Conservation (phyloP, 805 yeast species). For the Scheffersomyces stipitis region DNA sequence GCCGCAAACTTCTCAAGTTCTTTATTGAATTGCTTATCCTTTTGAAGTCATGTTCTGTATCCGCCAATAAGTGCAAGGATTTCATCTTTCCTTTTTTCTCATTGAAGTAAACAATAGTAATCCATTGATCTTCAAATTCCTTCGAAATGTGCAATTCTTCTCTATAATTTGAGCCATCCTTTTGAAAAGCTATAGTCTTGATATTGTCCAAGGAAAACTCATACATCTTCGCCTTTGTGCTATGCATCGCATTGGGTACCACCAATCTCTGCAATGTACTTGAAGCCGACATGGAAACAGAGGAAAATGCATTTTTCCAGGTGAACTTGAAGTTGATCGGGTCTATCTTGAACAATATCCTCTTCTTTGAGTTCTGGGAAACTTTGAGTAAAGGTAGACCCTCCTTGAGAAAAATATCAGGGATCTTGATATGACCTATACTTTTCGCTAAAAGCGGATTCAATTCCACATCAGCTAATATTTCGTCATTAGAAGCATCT, state of each 20-base stretch:
- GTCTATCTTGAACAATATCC: slow-evolving; percentile 57
- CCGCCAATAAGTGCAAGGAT: slow-evolving; percentile 79
- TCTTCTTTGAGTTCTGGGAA: slow-evolving; percentile 67
- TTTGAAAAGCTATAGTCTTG: slow-evolving; percentile 57
- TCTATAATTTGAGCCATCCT: slow-evolving; percentile 78
- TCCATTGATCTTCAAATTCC: slow-evolving; percentile 70
- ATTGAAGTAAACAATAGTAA: slow-evolving; percentile 71
- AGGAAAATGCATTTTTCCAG: slow-evolving; percentile 42
- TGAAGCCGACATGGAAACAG: slow-evolving; percentile 25
- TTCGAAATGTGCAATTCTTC: slow-evolving; percentile 78
- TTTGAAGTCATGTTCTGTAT: slow-evolving; percentile 54
- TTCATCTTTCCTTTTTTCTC: slow-evolving; percentile 63
- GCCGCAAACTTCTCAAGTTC: slow-evolving; percentile 61
- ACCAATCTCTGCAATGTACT: slow-evolving; percentile 15
- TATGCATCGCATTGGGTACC: slow-evolving; percentile 9
- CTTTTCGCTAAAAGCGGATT: slow-evolving; percentile 10
- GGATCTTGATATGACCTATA: slow-evolving; percentile 24
- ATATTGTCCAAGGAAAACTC: slow-evolving; percentile 59
- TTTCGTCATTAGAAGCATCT: not conserved
- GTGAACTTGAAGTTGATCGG: slow-evolving; percentile 51
- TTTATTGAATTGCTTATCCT: slow-evolving; percentile 57
- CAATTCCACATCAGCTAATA: slow-evolving; percentile 6
- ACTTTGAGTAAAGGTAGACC: slow-evolving; percentile 69
- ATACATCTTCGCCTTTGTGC: slow-evolving; percentile 15
- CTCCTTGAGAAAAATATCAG: slow-evolving; percentile 47